Percentiles rank a stretch among this genome's conserved stretches.
These are phyloP conservation scores for Cnidoscolus chayamansa DNA, from an alignment of 441 rosid genomes.

Conservation along the genomic window DNA sequence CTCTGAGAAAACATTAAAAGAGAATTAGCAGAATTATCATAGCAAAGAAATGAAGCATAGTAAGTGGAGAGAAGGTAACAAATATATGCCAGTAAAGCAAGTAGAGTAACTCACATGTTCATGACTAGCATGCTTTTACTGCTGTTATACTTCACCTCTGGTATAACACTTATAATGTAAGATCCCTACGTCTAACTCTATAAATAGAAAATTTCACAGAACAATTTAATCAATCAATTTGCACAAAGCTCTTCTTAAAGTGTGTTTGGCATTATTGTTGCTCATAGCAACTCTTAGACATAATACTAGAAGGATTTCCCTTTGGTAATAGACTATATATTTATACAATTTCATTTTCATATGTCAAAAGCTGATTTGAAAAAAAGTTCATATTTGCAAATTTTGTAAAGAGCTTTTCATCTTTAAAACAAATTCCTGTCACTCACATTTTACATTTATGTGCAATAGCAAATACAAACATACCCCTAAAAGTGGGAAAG, in stretches of 20 bases:
- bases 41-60: neutral
- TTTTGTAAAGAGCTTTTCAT: too few species aligned
- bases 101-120: neutral
- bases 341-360: too few species aligned
- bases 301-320: too few species aligned
- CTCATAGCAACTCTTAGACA: too few species aligned
- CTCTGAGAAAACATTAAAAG: conserved; percentile 41
- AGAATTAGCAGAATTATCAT: conserved; percentile 14
- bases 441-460: too few species aligned
- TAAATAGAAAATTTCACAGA: neutral
- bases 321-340: too few species aligned
- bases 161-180: neutral
- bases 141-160: neutral
- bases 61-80: neutral
- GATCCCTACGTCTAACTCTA: neutral
- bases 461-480: too few species aligned
- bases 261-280: too few species aligned
- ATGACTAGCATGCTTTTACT: neutral
- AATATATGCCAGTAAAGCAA: too few species aligned
- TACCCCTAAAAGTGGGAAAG: neutral
- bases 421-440: too few species aligned
- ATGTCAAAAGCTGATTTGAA: too few species aligned
- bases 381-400: too few species aligned
- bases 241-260: neutral
- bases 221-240: neutral